Conservation (phyloP, 169 alveolate genomes). For the Plasmodium coatneyi region DNA sequence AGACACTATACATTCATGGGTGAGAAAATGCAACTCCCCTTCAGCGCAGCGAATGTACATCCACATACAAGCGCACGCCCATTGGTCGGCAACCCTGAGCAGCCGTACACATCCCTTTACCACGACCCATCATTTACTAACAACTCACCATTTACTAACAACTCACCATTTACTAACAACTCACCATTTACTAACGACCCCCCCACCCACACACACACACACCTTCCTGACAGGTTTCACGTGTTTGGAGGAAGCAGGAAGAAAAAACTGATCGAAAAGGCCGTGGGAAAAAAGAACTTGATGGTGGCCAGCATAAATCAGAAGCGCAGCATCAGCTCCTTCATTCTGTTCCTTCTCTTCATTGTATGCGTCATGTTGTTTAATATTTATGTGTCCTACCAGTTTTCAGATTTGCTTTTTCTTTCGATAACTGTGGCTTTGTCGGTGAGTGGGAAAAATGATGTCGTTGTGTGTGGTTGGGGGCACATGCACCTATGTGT, state of each 20-base stretch:
- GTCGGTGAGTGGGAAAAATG: conserved; percentile 31
- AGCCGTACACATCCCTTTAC: neutral
- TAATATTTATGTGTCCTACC: conserved; percentile 60
- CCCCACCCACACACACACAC: neutral
- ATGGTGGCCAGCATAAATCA: conserved; percentile 39
- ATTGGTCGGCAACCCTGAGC: neutral
- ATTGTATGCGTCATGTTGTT: conserved; percentile 58
- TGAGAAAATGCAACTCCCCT: neutral
- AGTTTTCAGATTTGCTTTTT: neutral
- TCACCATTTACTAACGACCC: neutral
- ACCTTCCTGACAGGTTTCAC: conserved; percentile 52
- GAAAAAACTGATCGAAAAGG: conserved; percentile 53
- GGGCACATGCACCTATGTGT: neutral
- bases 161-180: neutral
- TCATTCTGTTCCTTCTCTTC: conserved; percentile 39
- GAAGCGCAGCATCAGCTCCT: conserved; percentile 40
- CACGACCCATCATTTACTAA: neutral
- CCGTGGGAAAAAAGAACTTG: conserved; percentile 69
- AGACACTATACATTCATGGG: conserved; percentile 75
- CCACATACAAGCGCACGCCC: neutral
- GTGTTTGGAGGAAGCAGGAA: conserved; percentile 71
- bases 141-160: neutral
- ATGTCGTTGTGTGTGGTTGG: neutral
- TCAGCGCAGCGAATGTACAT: neutral
- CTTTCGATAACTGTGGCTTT: conserved; percentile 15